Evolutionary conservation across 2,329 filamentous ascomycete species (phyloP).

Genomic region (Aureobasidium sp.): DNA sequence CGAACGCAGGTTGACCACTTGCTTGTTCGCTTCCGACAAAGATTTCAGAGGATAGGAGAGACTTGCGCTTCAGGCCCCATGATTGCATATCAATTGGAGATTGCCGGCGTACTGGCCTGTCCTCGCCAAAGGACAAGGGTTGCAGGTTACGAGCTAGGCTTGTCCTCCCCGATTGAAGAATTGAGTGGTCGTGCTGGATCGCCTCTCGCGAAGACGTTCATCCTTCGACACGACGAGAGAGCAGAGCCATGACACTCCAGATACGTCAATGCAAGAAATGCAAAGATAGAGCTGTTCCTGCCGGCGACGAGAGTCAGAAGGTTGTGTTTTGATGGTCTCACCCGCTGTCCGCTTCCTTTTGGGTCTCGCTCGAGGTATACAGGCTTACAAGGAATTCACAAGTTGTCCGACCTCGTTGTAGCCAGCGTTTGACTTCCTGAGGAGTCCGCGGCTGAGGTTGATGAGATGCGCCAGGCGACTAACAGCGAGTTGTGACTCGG

Average conservation of each 20-base stretch:
- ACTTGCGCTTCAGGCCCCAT: neutral
- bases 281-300: neutral
- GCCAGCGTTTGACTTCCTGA: neutral
- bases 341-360: neutral
- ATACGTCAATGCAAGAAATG: neutral
- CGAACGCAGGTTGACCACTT: neutral
- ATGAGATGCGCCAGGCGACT: neutral
- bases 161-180: neutral
- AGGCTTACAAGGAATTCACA: neutral
- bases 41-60: neutral
- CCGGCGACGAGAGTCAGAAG: neutral
- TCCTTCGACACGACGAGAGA: neutral
- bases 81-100: neutral
- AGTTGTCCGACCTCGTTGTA: neutral
- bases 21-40: neutral
- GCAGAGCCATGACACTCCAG: neutral
- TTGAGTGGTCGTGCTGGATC: neutral
- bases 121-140: neutral
- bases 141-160: neutral
- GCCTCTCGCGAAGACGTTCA: neutral
- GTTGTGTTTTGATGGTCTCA: neutral
- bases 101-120: neutral
- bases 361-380: neutral
- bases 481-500: neutral
- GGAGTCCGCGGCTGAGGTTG: constrained; percentile 5